Evolutionary conservation across 2,329 filamentous ascomycete genomes (phyloP), one percentile per base, ranked within the genome.

Genomic region (Seiridium cupressi): DNA sequence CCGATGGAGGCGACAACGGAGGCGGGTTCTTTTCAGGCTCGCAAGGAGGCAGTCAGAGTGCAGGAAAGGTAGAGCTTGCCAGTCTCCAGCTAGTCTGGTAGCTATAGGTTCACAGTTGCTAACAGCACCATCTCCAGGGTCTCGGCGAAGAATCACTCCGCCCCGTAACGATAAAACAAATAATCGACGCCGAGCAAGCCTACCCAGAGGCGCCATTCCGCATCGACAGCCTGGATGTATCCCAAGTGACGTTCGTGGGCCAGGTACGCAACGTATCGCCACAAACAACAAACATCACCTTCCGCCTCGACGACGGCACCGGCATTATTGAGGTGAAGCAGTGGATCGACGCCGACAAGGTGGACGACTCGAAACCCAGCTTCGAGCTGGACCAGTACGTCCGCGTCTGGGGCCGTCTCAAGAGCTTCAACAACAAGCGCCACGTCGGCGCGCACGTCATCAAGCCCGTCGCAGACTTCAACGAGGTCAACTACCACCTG

Each of bases 241-340:
- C 88, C 47, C 84, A 94, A 79, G 80, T 96, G 63, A 94, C 91
- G 36, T 89, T 98, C 66, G 87, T 99, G 62, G 95, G 92, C 57
- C 94, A 97, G 81, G 89, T 99, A 68, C 92, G 93, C 73, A 88
- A 88, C 76, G 88, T 97, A 76, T 90, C 87, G 72, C 84, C 85
- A n/a, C 92, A 96, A 78, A 85, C 89, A 46, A 97, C 94, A 66
- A 96, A 97, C 78, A 88, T 93, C 66, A 97, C 92, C 51, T 96
- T 96, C 83, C 91, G 89, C 70, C 81, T 99, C 69, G 95, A 99
- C 77, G 95, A 99, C 76, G 95, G 95, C 73, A 99, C 96, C 1
- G 93, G 92, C 62, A 83, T 88, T 63, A 89, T 97, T 68, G 96
- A 99, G 76, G 93, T 92, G 66, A 96, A 95, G 80, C 88, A 90